Percentiles rank a stretch among this genome's conserved stretches.
Evolutionary conservation across 2,329 filamentous ascomycete genomes (phyloP).

Genomic region (Orbilia ellipsospora): DNA sequence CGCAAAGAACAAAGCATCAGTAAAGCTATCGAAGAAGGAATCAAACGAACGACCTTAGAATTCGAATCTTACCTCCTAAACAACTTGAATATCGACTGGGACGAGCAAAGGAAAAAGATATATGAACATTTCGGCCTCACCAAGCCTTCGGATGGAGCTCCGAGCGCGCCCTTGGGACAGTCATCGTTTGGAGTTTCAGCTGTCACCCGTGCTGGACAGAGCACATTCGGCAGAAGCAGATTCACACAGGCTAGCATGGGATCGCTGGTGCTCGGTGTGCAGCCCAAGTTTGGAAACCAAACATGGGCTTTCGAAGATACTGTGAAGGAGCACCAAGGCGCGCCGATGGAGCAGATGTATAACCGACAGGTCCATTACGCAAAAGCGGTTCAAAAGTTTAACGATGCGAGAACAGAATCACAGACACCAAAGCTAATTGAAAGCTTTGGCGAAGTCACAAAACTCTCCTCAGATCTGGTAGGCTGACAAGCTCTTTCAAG

Average conservation of each 20-base stretch:
- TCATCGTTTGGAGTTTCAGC: constrained; percentile 58
- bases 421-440: constrained; percentile 56
- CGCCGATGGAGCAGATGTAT: constrained; percentile 54
- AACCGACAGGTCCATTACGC: constrained; percentile 57
- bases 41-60: constrained; percentile 87
- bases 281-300: constrained; percentile 49
- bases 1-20: constrained; percentile 90
- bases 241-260: constrained; percentile 48
- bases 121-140: constrained; percentile 94
- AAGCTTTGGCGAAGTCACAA: constrained; percentile 58
- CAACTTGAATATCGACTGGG: constrained; percentile 95
- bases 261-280: constrained; percentile 46
- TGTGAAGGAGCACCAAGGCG: constrained; percentile 51
- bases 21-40: constrained; percentile 89
- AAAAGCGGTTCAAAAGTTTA: constrained; percentile 57
- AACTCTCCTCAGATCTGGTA: constrained; percentile 58
- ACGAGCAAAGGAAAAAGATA: constrained; percentile 88
- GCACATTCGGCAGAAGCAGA: constrained; percentile 57
- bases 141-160: constrained; percentile 55
- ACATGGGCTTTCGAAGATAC: constrained; percentile 53
- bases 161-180: constrained; percentile 56
- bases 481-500: constrained; percentile 3
- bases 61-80: constrained; percentile 96
- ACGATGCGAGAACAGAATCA: constrained; percentile 57
- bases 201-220: constrained; percentile 45